Percentiles rank a stretch among this genome's conserved stretches.
Evolutionary conservation across 148 eudicot species (phyloP).

Genomic region (Rhododendron molle): DNA sequence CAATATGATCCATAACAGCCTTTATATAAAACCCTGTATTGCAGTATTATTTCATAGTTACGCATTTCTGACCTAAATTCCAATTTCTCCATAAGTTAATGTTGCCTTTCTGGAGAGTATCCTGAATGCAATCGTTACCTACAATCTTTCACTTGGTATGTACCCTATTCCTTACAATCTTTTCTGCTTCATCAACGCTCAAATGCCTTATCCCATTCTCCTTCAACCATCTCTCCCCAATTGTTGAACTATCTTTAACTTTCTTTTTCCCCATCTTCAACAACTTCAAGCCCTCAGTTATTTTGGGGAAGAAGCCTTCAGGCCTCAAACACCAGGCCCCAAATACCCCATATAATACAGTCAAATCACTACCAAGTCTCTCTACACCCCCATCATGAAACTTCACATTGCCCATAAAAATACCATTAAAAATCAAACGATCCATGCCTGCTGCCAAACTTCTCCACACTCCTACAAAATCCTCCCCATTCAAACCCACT

Average conservation of each 20-base stretch:
- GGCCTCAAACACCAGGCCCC: slow-evolving; percentile 94
- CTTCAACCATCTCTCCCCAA: slow-evolving; percentile 60
- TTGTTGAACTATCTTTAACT: slow-evolving; percentile 29
- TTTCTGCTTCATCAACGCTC: slow-evolving; percentile 58
- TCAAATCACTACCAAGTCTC: slow-evolving; percentile 60
- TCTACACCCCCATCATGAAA: slow-evolving; percentile 71
- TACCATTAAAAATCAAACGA: slow-evolving; percentile 47
- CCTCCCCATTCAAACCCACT: slow-evolving; percentile 55
- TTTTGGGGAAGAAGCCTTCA: slow-evolving; percentile 80
- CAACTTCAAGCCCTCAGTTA: slow-evolving; percentile 61
- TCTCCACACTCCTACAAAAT: slow-evolving; percentile 83
- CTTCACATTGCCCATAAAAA: slow-evolving; percentile 58
- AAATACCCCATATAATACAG: slow-evolving; percentile 70
- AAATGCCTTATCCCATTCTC: slow-evolving; percentile 66
- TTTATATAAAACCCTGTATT: not conserved
- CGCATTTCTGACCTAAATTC: not conserved
- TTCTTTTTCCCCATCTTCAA: slow-evolving; percentile 57
- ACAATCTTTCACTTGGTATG: slow-evolving; percentile 20
- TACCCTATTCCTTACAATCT: slow-evolving; percentile 45
- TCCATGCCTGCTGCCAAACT: slow-evolving; percentile 58
- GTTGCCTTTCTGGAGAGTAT: not conserved
- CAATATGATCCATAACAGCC: not conserved
- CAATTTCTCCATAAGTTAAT: not conserved
- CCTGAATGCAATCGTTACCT: not conserved
- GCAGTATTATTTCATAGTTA: not conserved